A percentile compares a stretch with the other conserved stretches of the same genome.
Evolutionary conservation across 2,329 filamentous ascomycete species (phyloP).

Genomic region (Diaporthe capsici): DNA sequence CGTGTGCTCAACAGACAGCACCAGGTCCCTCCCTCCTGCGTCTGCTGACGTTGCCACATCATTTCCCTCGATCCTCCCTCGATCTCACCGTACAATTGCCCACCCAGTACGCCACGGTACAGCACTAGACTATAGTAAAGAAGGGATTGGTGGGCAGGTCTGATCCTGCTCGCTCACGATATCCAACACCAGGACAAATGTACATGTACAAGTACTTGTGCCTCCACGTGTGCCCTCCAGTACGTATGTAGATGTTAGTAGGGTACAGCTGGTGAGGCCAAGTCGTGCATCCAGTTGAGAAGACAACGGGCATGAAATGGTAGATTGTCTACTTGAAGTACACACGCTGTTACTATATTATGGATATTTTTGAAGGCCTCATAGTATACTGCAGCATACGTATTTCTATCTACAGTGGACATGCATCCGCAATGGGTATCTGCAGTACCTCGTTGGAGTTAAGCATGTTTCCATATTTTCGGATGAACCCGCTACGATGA

Average conservation of each 20-base stretch:
- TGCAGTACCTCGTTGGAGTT: neutral
- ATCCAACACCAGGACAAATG: neutral
- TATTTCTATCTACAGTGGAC: no score
- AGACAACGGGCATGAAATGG: no score
- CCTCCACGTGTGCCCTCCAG: neutral
- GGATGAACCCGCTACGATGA: conserved; percentile 20
- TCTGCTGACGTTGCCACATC: conserved; percentile 20
- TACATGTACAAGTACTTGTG: neutral
- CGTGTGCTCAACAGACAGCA: conserved; percentile 5
- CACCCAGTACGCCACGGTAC: neutral
- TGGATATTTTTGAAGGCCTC: neutral
- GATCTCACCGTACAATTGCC: neutral
- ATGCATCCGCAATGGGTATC: neutral
- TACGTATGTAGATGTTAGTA: neutral
- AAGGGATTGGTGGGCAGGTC: neutral
- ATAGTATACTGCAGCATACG: neutral
- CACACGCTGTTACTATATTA: neutral
- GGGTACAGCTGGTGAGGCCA: neutral
- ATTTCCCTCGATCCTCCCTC: conserved; percentile 5
- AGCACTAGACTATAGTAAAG: neutral
- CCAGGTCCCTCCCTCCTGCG: conserved; percentile 19
- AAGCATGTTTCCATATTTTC: conserved; percentile 25
- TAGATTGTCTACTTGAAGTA: no score
- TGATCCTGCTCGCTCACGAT: neutral
- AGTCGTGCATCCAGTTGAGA: neutral